Percentiles rank a stretch among this genome's conserved stretches.
phyloP scores from a whole-genome alignment of 371 early-diverging fungal genomes.

The Apophysomyces sp. region DNA sequence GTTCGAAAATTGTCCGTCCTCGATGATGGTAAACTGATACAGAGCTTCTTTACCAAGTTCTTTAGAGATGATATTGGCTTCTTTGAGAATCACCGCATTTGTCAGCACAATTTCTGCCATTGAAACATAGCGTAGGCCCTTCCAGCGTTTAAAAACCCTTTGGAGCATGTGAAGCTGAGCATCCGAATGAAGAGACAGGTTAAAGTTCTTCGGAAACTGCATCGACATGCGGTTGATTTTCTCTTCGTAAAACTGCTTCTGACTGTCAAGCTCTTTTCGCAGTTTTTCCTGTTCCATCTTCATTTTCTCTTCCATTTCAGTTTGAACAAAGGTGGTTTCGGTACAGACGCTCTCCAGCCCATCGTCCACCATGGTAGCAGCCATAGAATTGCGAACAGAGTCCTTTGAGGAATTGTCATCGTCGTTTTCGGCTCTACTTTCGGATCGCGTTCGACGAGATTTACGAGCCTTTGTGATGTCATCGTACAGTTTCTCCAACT shows the following conservation, averaged over 20 bases:
- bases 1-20: conserved; percentile 53
- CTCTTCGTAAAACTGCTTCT: conserved; percentile 58
- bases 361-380: conserved; percentile 33
- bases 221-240: conserved; percentile 52
- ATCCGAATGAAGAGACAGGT: conserved; percentile 30
- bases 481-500: conserved; percentile 59
- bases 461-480: conserved; percentile 56
- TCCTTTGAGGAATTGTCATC: conserved; percentile 51
- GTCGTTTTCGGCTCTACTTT: conserved; percentile 55
- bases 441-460: conserved; percentile 50
- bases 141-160: conserved; percentile 59
- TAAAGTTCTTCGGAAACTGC: conserved; percentile 19
- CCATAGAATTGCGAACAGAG: conserved; percentile 38
- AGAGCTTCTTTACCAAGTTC: conserved; percentile 76
- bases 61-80: conserved; percentile 84
- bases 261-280: conserved; percentile 44
- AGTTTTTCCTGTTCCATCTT: conserved; percentile 55
- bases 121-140: conserved; percentile 60
- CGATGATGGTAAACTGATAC: conserved; percentile 80
- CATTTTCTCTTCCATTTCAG: conserved; percentile 50
- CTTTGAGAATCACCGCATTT: conserved; percentile 75
- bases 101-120: conserved; percentile 75
- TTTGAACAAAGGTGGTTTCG: conserved; percentile 30
- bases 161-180: conserved; percentile 50
- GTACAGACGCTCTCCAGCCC: conserved; percentile 49